Evolutionary conservation across 106 monocot species (phyloP), one percentile per base, ranked within the genome.

Genomic region (Agapanthus africanus): DNA sequence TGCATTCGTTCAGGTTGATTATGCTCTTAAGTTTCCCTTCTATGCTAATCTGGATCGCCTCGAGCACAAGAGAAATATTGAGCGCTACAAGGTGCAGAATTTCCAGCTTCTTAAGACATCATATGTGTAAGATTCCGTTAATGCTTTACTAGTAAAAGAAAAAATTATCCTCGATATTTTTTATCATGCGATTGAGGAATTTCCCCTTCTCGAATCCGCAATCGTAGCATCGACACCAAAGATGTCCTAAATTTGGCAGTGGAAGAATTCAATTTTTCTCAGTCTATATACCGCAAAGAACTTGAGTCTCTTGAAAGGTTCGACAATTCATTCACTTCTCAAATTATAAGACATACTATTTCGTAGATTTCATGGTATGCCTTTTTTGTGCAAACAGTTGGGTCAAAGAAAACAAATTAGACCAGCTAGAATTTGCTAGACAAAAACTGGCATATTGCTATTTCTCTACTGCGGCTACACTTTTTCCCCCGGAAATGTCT

Each of bases 51-150:
- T 99, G 81, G 90, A 93, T 22, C 87, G 92, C 11, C 51, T 87
- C 41, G 90, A 87, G 39, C 99, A 93, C 84, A 99, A 79, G 75
- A 90, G 79, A 70, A 83, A 80, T 59, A 99, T 93, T 73, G 86
- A 84, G 59, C 50, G 38, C 19, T 90, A 50, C 68, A 70, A 74
- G 37, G 36, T 52, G 39, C 51, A 68, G 67, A 68, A 51, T 11
- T 54, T 71, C 37, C 37, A 40, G 28, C 56, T 75, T 50, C 68
- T 85, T 16, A 82, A 82, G 70, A 73, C 76, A 36, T 68, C 84
- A 47, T 79, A 72, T 59, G 31, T 6, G 97, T 97, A 87, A 77
- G 80, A 50, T 5, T 63, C 21, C 49, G 14, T 63, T 52, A 57
- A 41, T 65, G 8, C 18, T 64, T 71, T 59, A 6, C 1, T 38